Evolutionary conservation across 176 grass and related monocot genomes (phyloP).

Genomic region (Aechmea fasciata): DNA sequence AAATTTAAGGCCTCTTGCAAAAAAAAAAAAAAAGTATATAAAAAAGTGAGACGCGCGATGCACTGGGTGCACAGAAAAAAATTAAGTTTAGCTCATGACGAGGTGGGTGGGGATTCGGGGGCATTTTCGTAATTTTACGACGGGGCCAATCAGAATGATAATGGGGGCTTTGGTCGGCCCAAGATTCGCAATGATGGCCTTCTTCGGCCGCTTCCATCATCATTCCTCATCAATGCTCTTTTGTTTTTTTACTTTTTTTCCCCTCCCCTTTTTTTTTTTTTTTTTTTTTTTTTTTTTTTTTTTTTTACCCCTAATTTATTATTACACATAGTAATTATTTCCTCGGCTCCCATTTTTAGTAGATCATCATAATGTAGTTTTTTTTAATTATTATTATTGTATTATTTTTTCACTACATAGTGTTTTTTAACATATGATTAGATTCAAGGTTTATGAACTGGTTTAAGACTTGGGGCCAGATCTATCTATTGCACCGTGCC

Average conservation of each 20-base stretch:
- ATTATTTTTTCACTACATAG: no score
- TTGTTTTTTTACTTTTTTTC: background rate
- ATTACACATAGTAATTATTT: background rate
- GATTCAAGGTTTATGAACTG: no score
- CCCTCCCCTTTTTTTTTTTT: no score
- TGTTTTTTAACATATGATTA: no score
- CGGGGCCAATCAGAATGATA: background rate
- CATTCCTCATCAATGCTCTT: conserved; percentile 7
- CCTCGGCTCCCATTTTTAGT: background rate
- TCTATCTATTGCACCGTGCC: no score
- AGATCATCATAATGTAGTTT: background rate
- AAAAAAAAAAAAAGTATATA: no score
- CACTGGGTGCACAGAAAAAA: no score
- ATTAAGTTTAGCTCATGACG: background rate
- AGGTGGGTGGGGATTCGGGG: background rate
- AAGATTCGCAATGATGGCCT: conserved; percentile 14
- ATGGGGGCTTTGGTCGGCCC: conserved; percentile 4
- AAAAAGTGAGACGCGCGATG: no score
- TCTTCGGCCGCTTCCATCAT: conserved; percentile 1
- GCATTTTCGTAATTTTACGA: background rate
- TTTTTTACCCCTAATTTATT: background rate
- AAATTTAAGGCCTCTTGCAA: no score
- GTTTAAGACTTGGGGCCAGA: no score
- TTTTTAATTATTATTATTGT: no score
- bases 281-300: background rate